These are phyloP conservation scores for Brassica cretica DNA, from an alignment of 345 rosid genomes.

Conservation along the genomic window DNA sequence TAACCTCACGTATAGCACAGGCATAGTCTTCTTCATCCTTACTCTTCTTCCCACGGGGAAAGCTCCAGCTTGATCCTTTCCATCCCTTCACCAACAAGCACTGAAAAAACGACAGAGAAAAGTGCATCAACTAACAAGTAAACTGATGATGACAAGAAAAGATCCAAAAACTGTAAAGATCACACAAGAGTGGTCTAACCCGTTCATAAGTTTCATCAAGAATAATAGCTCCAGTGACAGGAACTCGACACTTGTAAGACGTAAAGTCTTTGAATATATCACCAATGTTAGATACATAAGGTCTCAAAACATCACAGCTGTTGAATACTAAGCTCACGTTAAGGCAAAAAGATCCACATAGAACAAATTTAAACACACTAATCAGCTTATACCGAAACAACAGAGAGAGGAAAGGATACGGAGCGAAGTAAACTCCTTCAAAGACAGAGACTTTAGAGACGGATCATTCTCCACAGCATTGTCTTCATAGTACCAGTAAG, in stretches of 20 bases:
- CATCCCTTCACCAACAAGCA: constrained; percentile 96
- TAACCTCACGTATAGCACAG: constrained; percentile 94
- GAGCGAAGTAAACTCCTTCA: constrained; percentile 90
- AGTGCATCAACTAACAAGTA: constrained; percentile 7
- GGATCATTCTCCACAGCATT: constrained; percentile 92
- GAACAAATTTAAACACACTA: not conserved
- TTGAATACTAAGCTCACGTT: constrained; percentile 66
- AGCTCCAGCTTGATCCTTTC: constrained; percentile 99
- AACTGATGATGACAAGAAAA: not conserved
- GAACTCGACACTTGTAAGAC: constrained; percentile 97
- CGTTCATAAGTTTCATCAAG: constrained; percentile 91
- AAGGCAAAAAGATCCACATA: constrained; percentile 45
- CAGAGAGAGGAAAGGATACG: constrained; percentile 57
- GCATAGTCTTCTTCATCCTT: constrained; percentile 98
- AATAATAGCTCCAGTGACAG: constrained; percentile 96
- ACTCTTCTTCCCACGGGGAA: constrained; percentile 96
- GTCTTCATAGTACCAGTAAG: constrained; percentile 98
- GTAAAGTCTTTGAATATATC: constrained; percentile 96
- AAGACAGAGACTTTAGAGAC: constrained; percentile 61
- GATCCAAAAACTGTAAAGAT: not conserved
- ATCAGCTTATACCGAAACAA: not conserved
- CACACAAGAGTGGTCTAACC: constrained; percentile 49
- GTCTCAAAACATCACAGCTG: constrained; percentile 83
- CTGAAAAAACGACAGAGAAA: constrained; percentile 34
- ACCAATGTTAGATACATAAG: constrained; percentile 87